Conservation (phyloP, 495 filamentous ascomycete species). For the Pyrenula aspistea region DNA sequence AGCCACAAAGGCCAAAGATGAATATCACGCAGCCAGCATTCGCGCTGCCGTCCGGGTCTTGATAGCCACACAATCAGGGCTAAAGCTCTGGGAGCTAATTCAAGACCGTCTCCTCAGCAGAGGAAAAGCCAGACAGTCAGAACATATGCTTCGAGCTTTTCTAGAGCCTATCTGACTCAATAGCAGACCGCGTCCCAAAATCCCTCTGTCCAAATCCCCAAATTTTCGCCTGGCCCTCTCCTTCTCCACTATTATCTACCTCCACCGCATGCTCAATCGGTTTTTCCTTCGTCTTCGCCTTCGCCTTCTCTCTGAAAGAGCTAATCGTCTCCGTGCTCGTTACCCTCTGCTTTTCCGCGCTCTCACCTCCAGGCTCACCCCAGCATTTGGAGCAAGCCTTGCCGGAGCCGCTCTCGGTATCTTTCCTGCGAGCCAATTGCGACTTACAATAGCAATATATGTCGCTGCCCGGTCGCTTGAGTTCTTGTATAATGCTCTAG, state of each 20-base stretch:
- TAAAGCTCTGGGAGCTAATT: slow-evolving; percentile 60
- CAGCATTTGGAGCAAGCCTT: slow-evolving; percentile 75
- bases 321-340: slow-evolving; percentile 62
- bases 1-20: slow-evolving; percentile 31
- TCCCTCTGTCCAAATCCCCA: slow-evolving; percentile 50
- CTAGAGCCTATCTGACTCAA: neutral
- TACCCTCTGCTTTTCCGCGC: slow-evolving; percentile 65
- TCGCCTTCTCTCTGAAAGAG: slow-evolving; percentile 63
- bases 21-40: slow-evolving; percentile 70
- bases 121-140: slow-evolving; percentile 30
- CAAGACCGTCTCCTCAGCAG: slow-evolving; percentile 16
- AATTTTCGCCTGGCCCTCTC: slow-evolving; percentile 70
- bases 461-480: slow-evolving; percentile 68
- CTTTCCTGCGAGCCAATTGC: slow-evolving; percentile 62
- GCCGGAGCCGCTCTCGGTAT: slow-evolving; percentile 74
- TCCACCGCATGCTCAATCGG: slow-evolving; percentile 80
- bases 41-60: slow-evolving; percentile 68
- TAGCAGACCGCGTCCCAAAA: neutral
- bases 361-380: slow-evolving; percentile 71
- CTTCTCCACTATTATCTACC: slow-evolving; percentile 68
- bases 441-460: slow-evolving; percentile 71
- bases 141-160: slow-evolving; percentile 19
- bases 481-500: slow-evolving; percentile 72
- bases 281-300: slow-evolving; percentile 74
- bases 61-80: slow-evolving; percentile 49